Evolutionary conservation across 192 early-diverging fungal species (phyloP), one percentile per base, ranked within the genome.

Genomic region (Backusella liffmaniae): DNA sequence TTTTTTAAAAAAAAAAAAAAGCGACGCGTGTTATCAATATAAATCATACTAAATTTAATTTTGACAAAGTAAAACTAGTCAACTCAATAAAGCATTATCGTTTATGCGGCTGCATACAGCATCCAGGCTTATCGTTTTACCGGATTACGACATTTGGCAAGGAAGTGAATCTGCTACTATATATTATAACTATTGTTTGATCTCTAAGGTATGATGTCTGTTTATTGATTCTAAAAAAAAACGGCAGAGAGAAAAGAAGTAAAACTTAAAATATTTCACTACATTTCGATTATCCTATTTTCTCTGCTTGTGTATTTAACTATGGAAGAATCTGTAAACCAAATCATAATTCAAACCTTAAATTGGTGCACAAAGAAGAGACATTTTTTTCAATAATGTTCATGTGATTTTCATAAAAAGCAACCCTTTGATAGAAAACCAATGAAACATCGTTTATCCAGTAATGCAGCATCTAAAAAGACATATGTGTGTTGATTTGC

Each of bases 361-460:
- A 59, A 62, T 12, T 29, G 26, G 56, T 62, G 8, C 56, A 29
- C 21, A n/a, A 62, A n/a, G 12, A 62, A 12, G 23, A 59, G 5
- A 9, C 7, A 59, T 59, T 29, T 56, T 59, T 59, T 59, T 59
- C 23, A 10, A 12, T 5, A 29, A 62, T 62, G 26, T 62, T 13
- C 56, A 62, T 62, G 56, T 62, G 56, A 62, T 62, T 62, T 62
- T 62, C 56, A 62, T 62, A 59, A 23, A 59, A 26, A 23, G 23
- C 9, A 62, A 29, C 29, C 23, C 12, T 62, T 62, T 62, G 56
- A 62, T 62, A 62, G 56, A 62, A 62, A 62, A 62, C 56, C 12
- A 62, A 62, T 62, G 56, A 62, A 62, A 62, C 26, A 62, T 62
- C 56, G 12, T 62, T 62, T 62, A 62, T 23, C 56, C 56, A 62